Evolutionary conservation across 169 alveolate species (phyloP), one percentile per base, ranked within the genome.

Genomic region (Eimeria necatrix): DNA sequence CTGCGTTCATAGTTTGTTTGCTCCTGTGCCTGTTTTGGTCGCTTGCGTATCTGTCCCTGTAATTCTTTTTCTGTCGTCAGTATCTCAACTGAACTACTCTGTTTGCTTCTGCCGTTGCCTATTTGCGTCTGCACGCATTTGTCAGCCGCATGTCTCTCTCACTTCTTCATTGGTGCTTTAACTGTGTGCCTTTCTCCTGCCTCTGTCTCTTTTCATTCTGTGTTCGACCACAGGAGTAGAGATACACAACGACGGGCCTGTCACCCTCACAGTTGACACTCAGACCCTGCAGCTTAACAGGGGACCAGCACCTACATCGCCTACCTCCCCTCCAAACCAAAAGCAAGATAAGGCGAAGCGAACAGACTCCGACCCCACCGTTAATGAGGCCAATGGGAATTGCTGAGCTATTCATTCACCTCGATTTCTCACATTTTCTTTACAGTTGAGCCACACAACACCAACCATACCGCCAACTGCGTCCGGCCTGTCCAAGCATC

Each of bases 171-270:
- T 32, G 41, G 41, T 32, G 41, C 41, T 32, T n/a, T 26, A 61
- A 0, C 74, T 61, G 74, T 3, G 24, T 61, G 41, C 74, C 22
- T 61, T 6, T 61, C 74, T 61, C 9, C 74, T 61, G 74, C 74
- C 16, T 18, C 14, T 61, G 74, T 61, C 74, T n/a, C 41, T 0
- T 61, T 24, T 4, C 5, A 68, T 18, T 68, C 26, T 9, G 48
- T 61, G 18, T 22, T 71, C 18, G 4, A n/a, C 81, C 52, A 24
- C 73, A 81, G 90, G 90, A 49, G 41, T 81, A 20, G 90, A 81
- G 53, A 81, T 81, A 4, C 24, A 52, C 53, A 81, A 81, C 22
- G 90, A 81, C 53, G 90, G 90, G 18, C 90, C 90, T 4, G 90
- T 81, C 4, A 81, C 90, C 74, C 22, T 81, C 20, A 81, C 90